Base-by-base conservation (phyloP, 164 flowering plant species). In the Euptelea pleiosperma region DNA sequence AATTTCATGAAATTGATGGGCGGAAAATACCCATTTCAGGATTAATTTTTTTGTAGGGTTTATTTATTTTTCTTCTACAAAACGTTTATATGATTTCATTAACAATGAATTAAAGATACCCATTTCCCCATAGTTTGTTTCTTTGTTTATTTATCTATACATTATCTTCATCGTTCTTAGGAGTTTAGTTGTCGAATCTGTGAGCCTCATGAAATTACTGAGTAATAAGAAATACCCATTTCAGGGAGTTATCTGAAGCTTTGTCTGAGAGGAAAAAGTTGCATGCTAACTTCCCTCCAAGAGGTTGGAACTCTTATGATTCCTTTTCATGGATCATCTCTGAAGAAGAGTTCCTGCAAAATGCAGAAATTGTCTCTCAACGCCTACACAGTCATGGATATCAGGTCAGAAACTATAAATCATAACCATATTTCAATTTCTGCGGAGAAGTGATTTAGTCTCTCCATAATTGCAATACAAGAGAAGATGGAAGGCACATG, bases 221-320 rank as follows among this genome's bases (percentile, higher is more conserved):
- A 18, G 4, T 29, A 46, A 36, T n/a, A 36, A 8, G 14, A n/a
- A 19, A 26, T 16, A 11, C 47, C 52, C 19, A 40, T 65, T 78
- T 63, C 77, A 77, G 79, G 70, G 74, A 59, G 35, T 44, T 60
- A 11, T 57, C 69, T 48, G 46, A 47, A 63, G 67, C 57, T 18
- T 26, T 53, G 52, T 11, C 42, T 24, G 43, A 16, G 43, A 41
- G 8, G 3, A 57, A 47, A 34, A 12, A 33, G 16, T 55, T 55
- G 14, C 81, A 50, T 30, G 91, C 90, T 28, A 36, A 56, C 43
- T 21, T 49, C n/a, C 98, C 98, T 12, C 98, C 98, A 1, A 83
- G 97, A 60, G 97, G 98, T 37, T 93, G 97, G 98, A 93, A 93
- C 63, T 90, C 98, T 0, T 93, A 93, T 55, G 98, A 93, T 77